Percentiles rank a stretch among this genome's conserved stretches.
These are phyloP conservation scores for Canavalia ensiformis DNA, from an alignment of 306 rosid genomes.

Conservation along the genomic window DNA sequence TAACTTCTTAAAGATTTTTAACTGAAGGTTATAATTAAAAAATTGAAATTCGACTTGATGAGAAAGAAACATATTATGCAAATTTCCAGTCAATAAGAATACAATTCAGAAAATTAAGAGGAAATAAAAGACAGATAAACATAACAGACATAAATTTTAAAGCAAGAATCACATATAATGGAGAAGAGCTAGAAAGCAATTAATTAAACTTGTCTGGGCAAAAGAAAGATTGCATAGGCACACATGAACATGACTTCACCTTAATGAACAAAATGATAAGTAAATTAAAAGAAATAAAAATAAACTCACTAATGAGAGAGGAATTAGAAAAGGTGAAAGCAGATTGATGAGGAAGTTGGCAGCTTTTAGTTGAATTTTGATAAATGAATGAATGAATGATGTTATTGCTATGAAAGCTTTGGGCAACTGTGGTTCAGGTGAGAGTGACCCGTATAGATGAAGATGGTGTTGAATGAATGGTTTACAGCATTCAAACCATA, in stretches of 20 bases:
- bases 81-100: background rate
- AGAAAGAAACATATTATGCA: background rate
- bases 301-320: background rate
- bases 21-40: background rate
- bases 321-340: background rate
- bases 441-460: conserved; percentile 39
- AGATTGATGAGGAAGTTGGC: background rate
- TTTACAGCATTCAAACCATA: background rate
- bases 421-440: conserved; percentile 28
- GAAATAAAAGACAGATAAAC: background rate
- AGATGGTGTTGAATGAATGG: no score
- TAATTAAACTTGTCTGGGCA: background rate
- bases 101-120: background rate
- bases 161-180: background rate
- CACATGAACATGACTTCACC: background rate
- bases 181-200: background rate
- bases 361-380: no score
- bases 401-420: background rate
- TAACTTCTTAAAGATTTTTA: no score
- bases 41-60: background rate
- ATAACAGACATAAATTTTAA: background rate
- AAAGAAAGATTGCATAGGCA: background rate
- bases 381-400: background rate
- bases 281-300: background rate
- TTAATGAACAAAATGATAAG: background rate